Base-by-base conservation (phyloP, 1,139 yeast species). In the Kodamaea fungicola region DNA sequence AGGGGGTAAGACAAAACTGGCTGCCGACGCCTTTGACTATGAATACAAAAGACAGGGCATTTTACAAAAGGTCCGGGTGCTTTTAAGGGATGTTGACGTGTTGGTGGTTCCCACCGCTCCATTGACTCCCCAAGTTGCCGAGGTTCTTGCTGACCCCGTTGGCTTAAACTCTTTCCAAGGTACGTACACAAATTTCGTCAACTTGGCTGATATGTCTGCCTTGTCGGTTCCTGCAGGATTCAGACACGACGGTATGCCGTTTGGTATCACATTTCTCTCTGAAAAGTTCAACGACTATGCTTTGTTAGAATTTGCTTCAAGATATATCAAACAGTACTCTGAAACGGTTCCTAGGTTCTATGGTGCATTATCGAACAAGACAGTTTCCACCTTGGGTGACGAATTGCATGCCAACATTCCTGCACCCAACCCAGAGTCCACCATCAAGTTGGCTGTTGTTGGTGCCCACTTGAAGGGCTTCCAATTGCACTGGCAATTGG, bases 151-250 rank as follows among this genome's bases (percentile, higher is more conserved):
- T 3, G 96, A 90, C 55, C 97, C 97, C n/a, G 67, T 92, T 28
- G 61, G 70, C 37, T 76, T 86, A 51, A 92, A 92, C 66, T 86
- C 97, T 7, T 71, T 71, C 50, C 98, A 92, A 64, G 98, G 98
- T 26, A 88, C 96, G 16, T 92, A 95, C 79, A 92, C 97, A 27
- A 92, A 92, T 64, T 92, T 92, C 61, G 96, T 87, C 51, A 92
- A 92, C 59, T 74, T 92, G 59, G 96, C 96, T 7, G 97, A 92
- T 56, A 66, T 90, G 70, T 83, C 95, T 26, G 97, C 96, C 1
- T 71, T 92, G 52, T 88, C 97, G 0, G 74, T 92, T 37, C 97
- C 98, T 19, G 86, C 83, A 22, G 96, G 96, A 1, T 89, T 87
- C 74, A 67, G 82, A 50, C 51, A 69, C 2, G 97, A 90, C 57